Evolutionary conservation across 768 basidiomycete species (phyloP).

Genomic region (Dentipellis fragilis): DNA sequence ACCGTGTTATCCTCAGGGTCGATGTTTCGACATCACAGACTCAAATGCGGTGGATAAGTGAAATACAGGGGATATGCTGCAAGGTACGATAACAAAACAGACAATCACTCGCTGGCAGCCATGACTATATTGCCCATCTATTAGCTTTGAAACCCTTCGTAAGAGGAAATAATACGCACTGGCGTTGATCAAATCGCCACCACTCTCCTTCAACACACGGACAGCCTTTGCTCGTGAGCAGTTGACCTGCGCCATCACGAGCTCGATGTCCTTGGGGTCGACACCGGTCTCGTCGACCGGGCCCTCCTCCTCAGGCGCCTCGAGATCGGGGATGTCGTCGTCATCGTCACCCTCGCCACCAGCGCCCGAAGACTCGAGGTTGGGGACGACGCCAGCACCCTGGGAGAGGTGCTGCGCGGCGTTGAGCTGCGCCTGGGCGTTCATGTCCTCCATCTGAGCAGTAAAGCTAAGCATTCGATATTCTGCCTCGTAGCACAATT

Average conservation of each 20-base stretch:
- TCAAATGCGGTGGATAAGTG: background rate
- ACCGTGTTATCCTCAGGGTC: too few relatives aligned
- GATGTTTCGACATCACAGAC: background rate
- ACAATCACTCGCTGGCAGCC: constrained; percentile 78
- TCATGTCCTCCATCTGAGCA: constrained; percentile 76
- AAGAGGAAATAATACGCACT: constrained; percentile 47
- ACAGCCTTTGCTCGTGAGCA: constrained; percentile 91
- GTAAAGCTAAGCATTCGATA: background rate
- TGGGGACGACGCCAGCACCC: constrained; percentile 34
- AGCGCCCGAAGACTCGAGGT: constrained; percentile 40
- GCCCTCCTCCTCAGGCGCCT: constrained; percentile 73
- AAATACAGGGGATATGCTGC: constrained; percentile 18
- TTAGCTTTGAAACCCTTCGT: background rate
- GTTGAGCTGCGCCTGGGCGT: constrained; percentile 63
- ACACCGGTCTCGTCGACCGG: constrained; percentile 80
- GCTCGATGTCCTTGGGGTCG: constrained; percentile 90
- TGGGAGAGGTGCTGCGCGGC: constrained; percentile 72
- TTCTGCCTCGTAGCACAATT: background rate
- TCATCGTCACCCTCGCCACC: constrained; percentile 53
- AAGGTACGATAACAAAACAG: constrained; percentile 22
- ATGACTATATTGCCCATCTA: constrained; percentile 46
- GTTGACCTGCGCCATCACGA: constrained; percentile 85
- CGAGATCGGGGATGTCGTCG: constrained; percentile 78
- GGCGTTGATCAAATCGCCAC: constrained; percentile 93
- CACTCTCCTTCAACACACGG: constrained; percentile 79